Base-by-base conservation (phyloP, 345 rosid species). In the Syzygium aqueum region DNA sequence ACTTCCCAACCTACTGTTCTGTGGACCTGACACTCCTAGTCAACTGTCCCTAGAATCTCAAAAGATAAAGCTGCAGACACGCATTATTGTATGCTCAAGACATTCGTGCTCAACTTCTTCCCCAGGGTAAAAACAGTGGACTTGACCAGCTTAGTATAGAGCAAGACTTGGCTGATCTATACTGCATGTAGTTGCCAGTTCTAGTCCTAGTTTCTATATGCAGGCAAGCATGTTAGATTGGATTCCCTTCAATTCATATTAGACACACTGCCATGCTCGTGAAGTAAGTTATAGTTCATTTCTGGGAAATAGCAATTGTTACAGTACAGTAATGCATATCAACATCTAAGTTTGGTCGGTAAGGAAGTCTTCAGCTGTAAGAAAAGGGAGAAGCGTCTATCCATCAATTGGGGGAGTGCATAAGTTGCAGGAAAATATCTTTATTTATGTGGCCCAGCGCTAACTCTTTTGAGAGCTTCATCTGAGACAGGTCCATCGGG, bases 381-480 rank as follows among this genome's bases (percentile, higher is more conserved):
- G 73, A 61, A 12, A 61, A 61, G 33, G 67, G 7, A n/a, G 73
- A 61, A n/a, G 33, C 73, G 33, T 61, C 73, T 61, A n/a, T 61
- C 19, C 73, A 61, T 61, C 13, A 6, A 61, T 13, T 14, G 73
- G 73, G 2, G n/a, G 49, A 28, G 23, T 56, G 46, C 56, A 73
- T 30, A 65, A 15, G n/a, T 30, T 1, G 87, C n/a, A 14, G 53
- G 67, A 46, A 30, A 51, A 46, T 16, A 86, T 43, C 46, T 80
- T 59, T 86, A 40, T 84, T 77, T 93, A 96, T 98, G 99, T 93
- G 95, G 88, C 84, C 91, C 90, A 65, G 90, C 87, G 50, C 94
- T 96, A 85, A 93, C 95, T 85, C 84, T 95, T 87, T 95, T 96
- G 28, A 97, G 90, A 88, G 93, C 95, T 90, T 97, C 99, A 11